A percentile compares a stretch with the other conserved stretches of the same genome.
These are phyloP conservation scores for Eimeria acervulina DNA, from an alignment of 169 alveolate species.

Conservation along the genomic window DNA sequence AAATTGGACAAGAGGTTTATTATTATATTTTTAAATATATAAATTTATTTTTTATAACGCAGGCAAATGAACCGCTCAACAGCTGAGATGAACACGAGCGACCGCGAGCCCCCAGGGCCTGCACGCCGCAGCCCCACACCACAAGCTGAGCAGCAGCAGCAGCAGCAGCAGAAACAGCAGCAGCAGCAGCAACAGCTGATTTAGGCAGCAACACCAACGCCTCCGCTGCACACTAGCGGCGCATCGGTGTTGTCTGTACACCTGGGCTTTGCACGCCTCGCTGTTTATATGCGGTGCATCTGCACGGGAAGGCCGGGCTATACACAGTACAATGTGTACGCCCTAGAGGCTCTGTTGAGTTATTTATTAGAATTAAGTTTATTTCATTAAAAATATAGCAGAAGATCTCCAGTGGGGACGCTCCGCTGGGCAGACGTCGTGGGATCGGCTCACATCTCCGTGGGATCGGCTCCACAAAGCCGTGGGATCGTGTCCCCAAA, in stretches of 20 bases:
- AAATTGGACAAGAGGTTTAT: no score
- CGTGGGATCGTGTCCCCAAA: not conserved
- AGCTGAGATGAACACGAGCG: not conserved
- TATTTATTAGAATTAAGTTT: no score
- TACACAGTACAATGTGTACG: no score
- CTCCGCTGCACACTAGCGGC: not conserved
- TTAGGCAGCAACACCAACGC: not conserved
- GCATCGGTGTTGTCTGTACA: not conserved
- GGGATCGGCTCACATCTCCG: not conserved
- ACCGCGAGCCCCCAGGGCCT: not conserved
- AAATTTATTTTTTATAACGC: not conserved
- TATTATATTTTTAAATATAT: not conserved
- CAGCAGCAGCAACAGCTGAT: slow-evolving; percentile 10
- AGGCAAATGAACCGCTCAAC: not conserved
- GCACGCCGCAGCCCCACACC: slow-evolving; percentile 42
- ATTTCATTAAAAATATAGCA: not conserved
- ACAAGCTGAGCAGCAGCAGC: not conserved
- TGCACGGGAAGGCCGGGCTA: not conserved
- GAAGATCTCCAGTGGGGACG: not conserved
- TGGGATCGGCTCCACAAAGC: not conserved
- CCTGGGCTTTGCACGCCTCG: not conserved
- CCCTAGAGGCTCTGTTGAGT: no score
- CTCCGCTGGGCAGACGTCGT: not conserved
- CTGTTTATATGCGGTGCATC: not conserved
- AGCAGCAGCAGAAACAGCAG: not conserved